Percentiles rank a stretch among this genome's conserved stretches.
These are phyloP conservation scores for Aspergillus floridensis DNA, from an alignment of 2,329 filamentous ascomycete genomes.

Conservation along the genomic window DNA sequence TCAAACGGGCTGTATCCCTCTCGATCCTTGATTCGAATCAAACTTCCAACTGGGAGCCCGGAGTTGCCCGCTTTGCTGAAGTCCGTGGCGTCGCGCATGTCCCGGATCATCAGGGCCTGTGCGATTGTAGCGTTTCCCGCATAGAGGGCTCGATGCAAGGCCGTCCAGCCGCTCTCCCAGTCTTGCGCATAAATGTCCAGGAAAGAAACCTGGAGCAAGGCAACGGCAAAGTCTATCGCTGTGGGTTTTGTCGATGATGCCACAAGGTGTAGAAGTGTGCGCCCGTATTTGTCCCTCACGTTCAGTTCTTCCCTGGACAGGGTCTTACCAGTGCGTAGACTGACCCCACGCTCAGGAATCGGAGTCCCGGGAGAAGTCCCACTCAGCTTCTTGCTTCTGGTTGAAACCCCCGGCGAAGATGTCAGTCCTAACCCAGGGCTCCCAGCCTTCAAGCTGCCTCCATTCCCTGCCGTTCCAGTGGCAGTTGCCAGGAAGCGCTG, in stretches of 20 bases:
- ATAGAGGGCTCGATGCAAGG: constrained; percentile 86
- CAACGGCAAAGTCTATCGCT: constrained; percentile 71
- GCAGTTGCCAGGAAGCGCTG: constrained; percentile 78
- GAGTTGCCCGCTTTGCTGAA: constrained; percentile 57
- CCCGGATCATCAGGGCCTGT: constrained; percentile 74
- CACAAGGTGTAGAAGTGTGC: constrained; percentile 81
- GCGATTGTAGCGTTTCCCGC: constrained; percentile 85
- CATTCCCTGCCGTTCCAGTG: constrained; percentile 48
- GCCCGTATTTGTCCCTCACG: constrained; percentile 73
- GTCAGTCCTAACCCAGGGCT: constrained; percentile 30
- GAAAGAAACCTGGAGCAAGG: constrained; percentile 76
- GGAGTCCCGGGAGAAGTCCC: constrained; percentile 47
- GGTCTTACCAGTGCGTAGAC: constrained; percentile 24
- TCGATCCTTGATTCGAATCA: constrained; percentile 93
- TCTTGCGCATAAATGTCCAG: constrained; percentile 87
- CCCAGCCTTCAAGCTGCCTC: constrained; percentile 28
- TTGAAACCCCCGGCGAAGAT: constrained; percentile 36
- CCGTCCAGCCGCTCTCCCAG: constrained; percentile 91
- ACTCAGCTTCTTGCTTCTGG: constrained; percentile 48
- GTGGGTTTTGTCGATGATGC: constrained; percentile 70
- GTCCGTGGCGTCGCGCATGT: constrained; percentile 64
- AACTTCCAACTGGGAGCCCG: constrained; percentile 62
- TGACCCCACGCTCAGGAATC: constrained; percentile 42
- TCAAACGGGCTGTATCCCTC: constrained; percentile 95
- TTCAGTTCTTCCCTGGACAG: constrained; percentile 72